These are phyloP conservation scores for Sporothrix mexicana DNA, from an alignment of 2,329 filamentous ascomycete genomes.

Conservation along the genomic window DNA sequence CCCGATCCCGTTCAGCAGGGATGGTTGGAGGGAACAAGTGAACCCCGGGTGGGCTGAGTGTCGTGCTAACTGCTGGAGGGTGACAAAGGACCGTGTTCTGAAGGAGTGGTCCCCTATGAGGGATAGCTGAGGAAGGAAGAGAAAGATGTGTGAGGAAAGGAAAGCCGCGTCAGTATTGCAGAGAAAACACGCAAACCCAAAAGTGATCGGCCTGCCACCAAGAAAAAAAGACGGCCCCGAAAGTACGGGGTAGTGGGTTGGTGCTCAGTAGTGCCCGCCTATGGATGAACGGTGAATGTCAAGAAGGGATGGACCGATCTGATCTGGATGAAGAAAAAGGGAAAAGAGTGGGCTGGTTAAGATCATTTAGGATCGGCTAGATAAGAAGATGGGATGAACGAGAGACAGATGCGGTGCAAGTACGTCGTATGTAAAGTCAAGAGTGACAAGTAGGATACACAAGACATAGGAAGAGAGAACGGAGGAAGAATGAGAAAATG, in stretches of 20 bases:
- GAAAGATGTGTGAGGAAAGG: not conserved
- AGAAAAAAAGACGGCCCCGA: not conserved
- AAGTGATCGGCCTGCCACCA: not conserved
- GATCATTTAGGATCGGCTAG: not conserved
- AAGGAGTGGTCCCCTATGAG: not conserved
- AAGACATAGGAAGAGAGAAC: not conserved
- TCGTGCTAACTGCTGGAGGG: no score
- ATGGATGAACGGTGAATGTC: not conserved
- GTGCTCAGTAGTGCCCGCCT: not conserved
- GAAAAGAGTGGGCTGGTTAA: not conserved
- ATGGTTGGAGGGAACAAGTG: not conserved
- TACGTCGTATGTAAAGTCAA: not conserved
- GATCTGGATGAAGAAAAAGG: not conserved
- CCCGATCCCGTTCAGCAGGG: not conserved
- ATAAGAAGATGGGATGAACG: not conserved
- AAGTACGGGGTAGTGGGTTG: conserved; percentile 16
- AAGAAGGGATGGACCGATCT: not conserved
- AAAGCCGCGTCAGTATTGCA: not conserved
- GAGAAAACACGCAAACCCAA: not conserved
- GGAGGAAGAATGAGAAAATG: not conserved
- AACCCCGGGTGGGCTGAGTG: not conserved
- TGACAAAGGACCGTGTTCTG: not conserved
- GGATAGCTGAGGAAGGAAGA: no score
- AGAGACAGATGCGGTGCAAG: not conserved
- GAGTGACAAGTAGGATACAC: not conserved